Base-by-base conservation (phyloP, 768 basidiomycete species). In the Russula abietina region DNA sequence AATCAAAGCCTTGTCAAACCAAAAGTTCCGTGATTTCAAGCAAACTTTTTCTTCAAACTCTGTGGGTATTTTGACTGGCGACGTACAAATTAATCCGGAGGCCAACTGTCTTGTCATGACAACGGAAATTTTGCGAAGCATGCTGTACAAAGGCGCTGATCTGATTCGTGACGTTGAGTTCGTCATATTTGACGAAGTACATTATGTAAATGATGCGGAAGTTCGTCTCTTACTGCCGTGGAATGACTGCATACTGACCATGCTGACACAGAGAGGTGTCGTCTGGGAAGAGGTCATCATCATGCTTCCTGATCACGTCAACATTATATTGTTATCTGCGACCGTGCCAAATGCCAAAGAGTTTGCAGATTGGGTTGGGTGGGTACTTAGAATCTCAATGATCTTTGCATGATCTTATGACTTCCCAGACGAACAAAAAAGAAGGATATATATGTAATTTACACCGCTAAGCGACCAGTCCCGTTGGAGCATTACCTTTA, bases 261-360 rank as follows among this genome's bases (percentile, higher is more conserved):
- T 54, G 38, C 11, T n/a, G 55, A n/a, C 28, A 19, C 33, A 98
- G 96, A 83, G 97, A 71, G 97, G 97, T 45, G 97, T 99, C 19
- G 97, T 99, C 14, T 99, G 97, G 97, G 96, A 99, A 75, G 96
- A 99, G 76, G 96, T 99, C 30, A 99, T 99, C 68, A 99, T 99
- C 73, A 98, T 99, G 94, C 80, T 99, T 14, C 97, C 97, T 0
- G 97, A 98, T 67, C 96, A 99, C 74, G 90, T 98, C 72, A 96
- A 90, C 73, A 98, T 99, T 70, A 98, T 99, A 59, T 78, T 99
- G 48, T 79, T 99, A 17, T 98, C 95, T 3, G 97, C 97, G 10
- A 99, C 97, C 2, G 96, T 99, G 0, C 95, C 97, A 9, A 99
- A 99, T 70, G 93, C 95, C 14, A 92, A 89, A 71, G 97, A 98